A percentile compares a stretch with the other conserved stretches of the same genome.
These are phyloP conservation scores for Xylogone sp. DNA, from an alignment of 2,329 filamentous ascomycete genomes.

Conservation along the genomic window DNA sequence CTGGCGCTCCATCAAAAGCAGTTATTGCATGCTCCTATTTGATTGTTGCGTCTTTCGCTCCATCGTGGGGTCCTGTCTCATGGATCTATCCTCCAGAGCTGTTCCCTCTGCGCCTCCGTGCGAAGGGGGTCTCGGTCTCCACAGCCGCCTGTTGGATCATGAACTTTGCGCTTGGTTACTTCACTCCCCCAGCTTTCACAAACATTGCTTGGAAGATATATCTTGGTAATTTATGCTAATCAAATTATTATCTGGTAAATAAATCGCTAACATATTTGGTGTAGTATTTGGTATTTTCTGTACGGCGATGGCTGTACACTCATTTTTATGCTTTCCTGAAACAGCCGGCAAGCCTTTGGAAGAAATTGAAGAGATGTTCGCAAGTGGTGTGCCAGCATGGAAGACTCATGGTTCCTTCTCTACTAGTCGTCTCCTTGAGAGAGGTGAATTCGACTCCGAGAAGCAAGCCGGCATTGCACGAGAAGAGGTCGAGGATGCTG, in stretches of 20 bases:
- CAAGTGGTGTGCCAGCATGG: conserved; percentile 24
- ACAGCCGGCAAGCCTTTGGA: conserved; percentile 52
- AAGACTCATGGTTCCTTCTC: conserved; percentile 13
- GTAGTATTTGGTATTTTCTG: conserved; percentile 48
- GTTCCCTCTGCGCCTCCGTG: conserved; percentile 44
- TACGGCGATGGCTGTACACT: conserved; percentile 44
- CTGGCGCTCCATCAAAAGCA: conserved; percentile 46
- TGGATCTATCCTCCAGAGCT: conserved; percentile 49
- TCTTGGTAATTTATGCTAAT: conserved; percentile 19
- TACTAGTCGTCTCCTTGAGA: not conserved
- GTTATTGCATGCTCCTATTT: conserved; percentile 65
- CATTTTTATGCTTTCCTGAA: conserved; percentile 54
- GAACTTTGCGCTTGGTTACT: conserved; percentile 46
- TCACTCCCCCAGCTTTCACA: conserved; percentile 41
- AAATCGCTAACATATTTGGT: not conserved
- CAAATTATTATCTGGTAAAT: not conserved
- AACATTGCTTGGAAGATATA: conserved; percentile 49
- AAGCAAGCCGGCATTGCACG: not conserved
- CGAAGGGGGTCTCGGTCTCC: conserved; percentile 49
- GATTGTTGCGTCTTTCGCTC: conserved; percentile 52
- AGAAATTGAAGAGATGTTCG: conserved; percentile 42
- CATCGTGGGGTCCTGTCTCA: conserved; percentile 47
- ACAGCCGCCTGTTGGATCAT: conserved; percentile 49
- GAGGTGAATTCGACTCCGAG: not conserved
- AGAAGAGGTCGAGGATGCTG: not conserved